Base-by-base conservation (phyloP, 2,329 filamentous ascomycete genomes). In the Monosporascus cannonballus region DNA sequence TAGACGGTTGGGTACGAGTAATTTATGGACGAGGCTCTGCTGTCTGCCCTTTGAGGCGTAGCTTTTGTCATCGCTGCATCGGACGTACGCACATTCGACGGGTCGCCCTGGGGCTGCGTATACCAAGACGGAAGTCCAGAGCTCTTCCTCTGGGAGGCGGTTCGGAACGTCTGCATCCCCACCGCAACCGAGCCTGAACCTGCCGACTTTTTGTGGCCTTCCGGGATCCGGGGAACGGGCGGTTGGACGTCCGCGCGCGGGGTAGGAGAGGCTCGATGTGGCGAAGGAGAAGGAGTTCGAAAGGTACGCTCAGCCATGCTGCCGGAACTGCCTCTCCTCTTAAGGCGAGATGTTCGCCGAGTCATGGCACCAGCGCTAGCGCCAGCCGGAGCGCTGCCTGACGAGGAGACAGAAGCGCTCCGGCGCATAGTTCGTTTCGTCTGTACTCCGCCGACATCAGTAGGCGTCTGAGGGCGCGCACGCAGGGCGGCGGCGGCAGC, bases 261-360 rank as follows among this genome's bases (percentile, higher is more conserved):
- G 57, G 67, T 70, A 54, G 69, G 66, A 45, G 69, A 69, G 53
- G 69, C 65, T 51, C 76, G 76, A 66, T 68, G 76, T 55, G 79
- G 89, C 4, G 86, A 95, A 3, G 85, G 84, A 14, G 87, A 87
- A 3, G 85, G 84, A 14, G 87, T 87, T 60, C 92, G 84, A 69
- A 96, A 96, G 1, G 90, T 92, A 53, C 93, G 83, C 67, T 93
- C 89, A 30, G 83, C 86, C 92, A 97, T 96, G 48, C 91, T 96
- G 22, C 84, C 80, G 27, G 81, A 81, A 71, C 92, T 95, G 51
- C 77, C 80, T 38, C 80, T 77, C 63, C 89, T 78, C 56, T 85
- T 78, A 55, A 92, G 73, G 50, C 74, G 73, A 67, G 66, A 61
- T 58, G 70, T 60, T 59, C 72, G 52, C 37, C 54, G 47, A 17